Conservation (phyloP, 305 asterid genomes). For the Rubia balearica region DNA sequence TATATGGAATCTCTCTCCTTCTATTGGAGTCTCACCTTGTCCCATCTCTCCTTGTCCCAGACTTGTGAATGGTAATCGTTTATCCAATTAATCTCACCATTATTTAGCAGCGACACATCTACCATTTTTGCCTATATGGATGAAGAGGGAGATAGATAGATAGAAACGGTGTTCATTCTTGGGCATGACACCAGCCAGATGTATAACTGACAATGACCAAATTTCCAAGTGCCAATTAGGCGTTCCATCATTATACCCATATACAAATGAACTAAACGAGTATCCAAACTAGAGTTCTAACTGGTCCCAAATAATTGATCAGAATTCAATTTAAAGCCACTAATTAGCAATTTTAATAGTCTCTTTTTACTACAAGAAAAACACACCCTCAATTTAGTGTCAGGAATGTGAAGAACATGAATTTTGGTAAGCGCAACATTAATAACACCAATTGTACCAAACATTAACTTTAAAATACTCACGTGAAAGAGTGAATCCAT, state of each 20-base stretch:
- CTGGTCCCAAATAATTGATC: neutral
- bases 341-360: no score
- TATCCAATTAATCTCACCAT: conserved; percentile 72
- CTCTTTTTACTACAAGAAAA: neutral
- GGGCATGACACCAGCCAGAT: conserved; percentile 4
- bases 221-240: neutral
- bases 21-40: no score
- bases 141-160: conserved; percentile 11
- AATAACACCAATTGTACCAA: no score
- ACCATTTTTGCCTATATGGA: conserved; percentile 56
- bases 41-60: conserved; percentile 86
- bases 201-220: neutral
- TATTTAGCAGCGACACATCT: conserved; percentile 55
- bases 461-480: neutral
- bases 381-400: neutral
- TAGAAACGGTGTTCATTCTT: neutral
- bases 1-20: no score
- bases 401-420: no score
- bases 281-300: neutral
- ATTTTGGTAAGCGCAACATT: neutral
- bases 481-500: neutral
- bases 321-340: neutral
- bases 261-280: neutral
- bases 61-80: conserved; percentile 83
- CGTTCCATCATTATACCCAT: neutral